Percentiles rank a stretch among this genome's conserved stretches.
phyloP scores from a whole-genome alignment of 108 stramenopile genomes.

The Epithemia pelagica region DNA sequence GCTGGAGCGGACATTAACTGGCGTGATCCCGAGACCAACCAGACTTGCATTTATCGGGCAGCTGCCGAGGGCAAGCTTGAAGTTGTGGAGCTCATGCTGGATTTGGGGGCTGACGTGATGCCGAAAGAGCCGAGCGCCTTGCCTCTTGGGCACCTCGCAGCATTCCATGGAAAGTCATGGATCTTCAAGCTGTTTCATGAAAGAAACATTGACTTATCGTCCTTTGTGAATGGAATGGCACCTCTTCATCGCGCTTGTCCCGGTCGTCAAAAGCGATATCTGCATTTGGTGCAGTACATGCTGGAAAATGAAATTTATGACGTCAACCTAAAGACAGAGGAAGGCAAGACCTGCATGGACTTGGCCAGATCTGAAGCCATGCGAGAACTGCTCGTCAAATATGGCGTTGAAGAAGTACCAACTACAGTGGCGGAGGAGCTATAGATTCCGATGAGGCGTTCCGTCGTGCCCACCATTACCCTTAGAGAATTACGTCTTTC shows the following conservation, averaged over 20 bases:
- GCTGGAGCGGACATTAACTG: neutral
- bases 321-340: neutral
- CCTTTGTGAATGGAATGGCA: conserved; percentile 2
- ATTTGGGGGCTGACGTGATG: neutral
- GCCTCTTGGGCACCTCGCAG: neutral
- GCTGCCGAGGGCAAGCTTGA: neutral
- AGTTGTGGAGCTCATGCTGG: neutral
- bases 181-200: conserved; percentile 4
- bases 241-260: conserved; percentile 11
- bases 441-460: too few relatives aligned
- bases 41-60: neutral
- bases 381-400: neutral
- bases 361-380: neutral
- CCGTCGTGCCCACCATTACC: too few relatives aligned
- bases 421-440: neutral
- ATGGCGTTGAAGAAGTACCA: neutral
- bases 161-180: conserved; percentile 6
- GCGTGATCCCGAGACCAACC: neutral
- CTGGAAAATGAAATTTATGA: neutral
- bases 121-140: neutral
- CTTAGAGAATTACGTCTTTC: too few relatives aligned
- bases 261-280: conserved; percentile 1
- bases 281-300: neutral
- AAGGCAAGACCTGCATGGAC: neutral
- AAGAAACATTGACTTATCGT: conserved; percentile 1